Evolutionary conservation across 179 eudicot species (phyloP), one percentile per base, ranked within the genome.

Genomic region (Dionaea muscipula): DNA sequence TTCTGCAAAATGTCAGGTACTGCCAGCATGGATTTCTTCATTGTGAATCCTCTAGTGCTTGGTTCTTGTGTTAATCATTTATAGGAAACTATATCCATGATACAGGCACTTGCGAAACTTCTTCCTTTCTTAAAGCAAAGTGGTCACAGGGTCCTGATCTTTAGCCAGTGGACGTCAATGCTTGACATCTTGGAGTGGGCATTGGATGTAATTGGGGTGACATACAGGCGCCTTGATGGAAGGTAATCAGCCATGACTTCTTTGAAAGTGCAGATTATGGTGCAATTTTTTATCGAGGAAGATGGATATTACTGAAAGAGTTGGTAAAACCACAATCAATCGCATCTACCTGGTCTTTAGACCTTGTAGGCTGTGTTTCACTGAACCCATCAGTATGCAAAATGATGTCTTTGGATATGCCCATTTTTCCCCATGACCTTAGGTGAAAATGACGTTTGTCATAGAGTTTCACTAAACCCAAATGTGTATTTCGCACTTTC

Each of bases 91-190:
- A 11, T 54, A 26, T 39, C 11, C 60, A 17, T 69, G 68, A 47
- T 62, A 51, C 74, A 91, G 98, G 85, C 72, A 54, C 75, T 91
- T 62, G 75, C 84, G 16, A 62, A 59, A 64, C 87, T 91, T 65
- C 88, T 91, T 62, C 98, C 98, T 18, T 64, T 69, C 31, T 58
- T 91, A 48, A 70, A 73, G 70, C 65, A 54, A 70, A 64, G 59
- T 52, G 95, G 95, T 49, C 94, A 88, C 50, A 83, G 98, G 52
- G 98, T 80, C 62, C 95, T 91, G 37, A 91, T 91, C 65, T 91
- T 91, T 78, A 91, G 98, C 80, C 98, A 91, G 44, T 91, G 98
- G 98, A 91, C 98, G 26, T 91, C 98, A 22, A 91, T 91, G 98
- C 95, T 91, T 77, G 98, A 91, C 75, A 91, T 91, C 64, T 75